Percentiles rank a stretch among this genome's conserved stretches.
Conservation (phyloP, 192 early-diverging fungal species). For the Backusella liffmaniae region DNA sequence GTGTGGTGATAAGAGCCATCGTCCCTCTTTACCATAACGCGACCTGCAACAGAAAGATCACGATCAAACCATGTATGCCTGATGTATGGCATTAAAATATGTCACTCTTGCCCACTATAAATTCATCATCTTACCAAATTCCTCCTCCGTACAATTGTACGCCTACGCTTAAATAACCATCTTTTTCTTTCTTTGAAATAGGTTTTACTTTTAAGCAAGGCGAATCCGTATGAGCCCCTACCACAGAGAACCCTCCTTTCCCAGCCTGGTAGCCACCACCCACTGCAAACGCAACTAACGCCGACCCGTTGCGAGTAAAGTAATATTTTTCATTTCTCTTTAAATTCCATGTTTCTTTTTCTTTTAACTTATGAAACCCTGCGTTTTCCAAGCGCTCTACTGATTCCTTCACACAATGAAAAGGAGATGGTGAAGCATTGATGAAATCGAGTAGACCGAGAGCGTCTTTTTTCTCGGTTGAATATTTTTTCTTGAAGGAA, state of each 20-base stretch:
- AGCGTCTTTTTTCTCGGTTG: conserved; percentile 25
- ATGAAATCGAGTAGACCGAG: conserved; percentile 84
- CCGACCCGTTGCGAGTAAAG: conserved; percentile 90
- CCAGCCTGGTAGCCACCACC: conserved; percentile 82
- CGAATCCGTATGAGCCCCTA: conserved; percentile 96
- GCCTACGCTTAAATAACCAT: conserved; percentile 88
- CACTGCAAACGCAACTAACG: conserved; percentile 91
- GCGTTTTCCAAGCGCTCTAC: conserved; percentile 66
- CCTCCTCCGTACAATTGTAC: conserved; percentile 93
- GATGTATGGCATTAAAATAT: background rate
- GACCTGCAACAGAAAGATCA: conserved; percentile 91
- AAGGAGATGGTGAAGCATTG: conserved; percentile 91
- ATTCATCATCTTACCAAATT: conserved; percentile 59
- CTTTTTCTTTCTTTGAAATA: conserved; percentile 83
- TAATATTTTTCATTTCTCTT: conserved; percentile 88
- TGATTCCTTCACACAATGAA: conserved; percentile 89
- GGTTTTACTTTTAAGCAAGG: conserved; percentile 98
- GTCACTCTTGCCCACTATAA: background rate
- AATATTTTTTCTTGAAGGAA: background rate
- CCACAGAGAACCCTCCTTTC: conserved; percentile 78
- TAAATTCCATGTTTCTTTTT: conserved; percentile 80
- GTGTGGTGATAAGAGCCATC: conserved; percentile 69
- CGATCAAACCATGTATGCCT: conserved; percentile 98
- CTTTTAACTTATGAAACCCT: conserved; percentile 84
- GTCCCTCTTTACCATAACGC: conserved; percentile 75